Evolutionary conservation across 257 asterid species (phyloP).

Genomic region (Nicotiana sylvestris): DNA sequence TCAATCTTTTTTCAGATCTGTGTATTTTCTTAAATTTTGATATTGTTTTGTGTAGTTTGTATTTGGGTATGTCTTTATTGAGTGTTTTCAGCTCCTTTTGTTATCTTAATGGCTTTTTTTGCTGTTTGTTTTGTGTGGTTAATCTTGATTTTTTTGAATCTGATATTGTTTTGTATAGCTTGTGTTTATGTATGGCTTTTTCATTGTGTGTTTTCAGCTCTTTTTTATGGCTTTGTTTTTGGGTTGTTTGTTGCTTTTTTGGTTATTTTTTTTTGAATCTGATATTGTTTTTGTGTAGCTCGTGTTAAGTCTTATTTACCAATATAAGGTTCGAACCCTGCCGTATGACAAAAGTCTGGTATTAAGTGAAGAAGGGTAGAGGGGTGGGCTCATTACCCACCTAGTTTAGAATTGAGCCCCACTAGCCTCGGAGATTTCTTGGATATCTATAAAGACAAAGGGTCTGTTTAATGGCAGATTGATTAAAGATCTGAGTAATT

Average conservation of each 20-base stretch:
- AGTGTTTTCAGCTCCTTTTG: background rate
- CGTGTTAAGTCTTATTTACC: background rate
- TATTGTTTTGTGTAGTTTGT: background rate
- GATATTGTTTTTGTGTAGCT: background rate
- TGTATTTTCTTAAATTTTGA: background rate
- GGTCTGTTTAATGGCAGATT: no score
- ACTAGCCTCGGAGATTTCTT: no score
- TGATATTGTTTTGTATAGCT: background rate
- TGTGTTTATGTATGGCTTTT: background rate
- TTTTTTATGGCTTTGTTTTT: no score
- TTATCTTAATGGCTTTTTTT: background rate
- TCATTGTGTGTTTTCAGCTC: no score
- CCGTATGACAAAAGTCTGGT: no score
- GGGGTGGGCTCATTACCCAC: no score
- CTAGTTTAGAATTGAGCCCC: no score
- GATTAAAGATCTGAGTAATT: no score
- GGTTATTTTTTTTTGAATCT: background rate
- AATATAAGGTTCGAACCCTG: background rate
- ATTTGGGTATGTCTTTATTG: background rate
- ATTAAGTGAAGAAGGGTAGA: no score
- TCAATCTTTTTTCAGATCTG: slow-evolving; percentile 9
- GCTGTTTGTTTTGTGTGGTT: background rate
- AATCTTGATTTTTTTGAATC: background rate
- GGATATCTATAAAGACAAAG: no score
- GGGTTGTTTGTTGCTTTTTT: no score